Base-by-base conservation (phyloP, 2,329 filamentous ascomycete genomes). In the Thielaviopsis euricoi region DNA sequence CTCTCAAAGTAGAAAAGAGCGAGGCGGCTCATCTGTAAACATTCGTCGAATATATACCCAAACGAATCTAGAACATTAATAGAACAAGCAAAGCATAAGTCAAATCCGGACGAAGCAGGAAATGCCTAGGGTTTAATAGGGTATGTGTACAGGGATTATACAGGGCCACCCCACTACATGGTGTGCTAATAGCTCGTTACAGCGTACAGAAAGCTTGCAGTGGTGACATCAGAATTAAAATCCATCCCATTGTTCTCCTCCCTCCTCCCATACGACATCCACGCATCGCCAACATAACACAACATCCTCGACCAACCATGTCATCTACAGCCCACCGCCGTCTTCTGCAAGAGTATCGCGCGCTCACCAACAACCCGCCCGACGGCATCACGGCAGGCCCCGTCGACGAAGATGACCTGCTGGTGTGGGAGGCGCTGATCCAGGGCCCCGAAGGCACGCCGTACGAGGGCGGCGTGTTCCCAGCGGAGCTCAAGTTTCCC, bases 371-470 rank as follows among this genome's bases (percentile, higher is more conserved):
- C 67, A 93, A 94, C 72, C 89, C 91, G 0, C 91, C 91, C n/a
- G 91, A 97, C 62, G 93, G 93, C 70, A 97, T 98, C 73, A 95
- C 88, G 60, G 93, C 93, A 17, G 93, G 93, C 21, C 93, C 93
- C 37, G 77, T 96, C 61, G 86, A 81, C 63, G 93, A 98, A 75
- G 93, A 97, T 70, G 89, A 98, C 74, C 83, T 97, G 68, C 87
- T 96, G 66, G 76, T 88, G 67, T 98, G 93, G 93, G 93, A 98
- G 74, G 93, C 90, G 9, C 75, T 97, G 62, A 97, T 98, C 66
- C 86, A 95, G 71, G 93, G 93, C 0, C 93, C 93, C 13, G 90
- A 95, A 67, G 93, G 86, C 62, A 98, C 93, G 1, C 93, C 93
- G 0, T 98, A 95, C 66, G 91, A 95, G 74, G 91, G 90, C 60